These are phyloP conservation scores for Hyphodiscus sp. DNA, from an alignment of 2,329 filamentous ascomycete genomes.

Conservation along the genomic window DNA sequence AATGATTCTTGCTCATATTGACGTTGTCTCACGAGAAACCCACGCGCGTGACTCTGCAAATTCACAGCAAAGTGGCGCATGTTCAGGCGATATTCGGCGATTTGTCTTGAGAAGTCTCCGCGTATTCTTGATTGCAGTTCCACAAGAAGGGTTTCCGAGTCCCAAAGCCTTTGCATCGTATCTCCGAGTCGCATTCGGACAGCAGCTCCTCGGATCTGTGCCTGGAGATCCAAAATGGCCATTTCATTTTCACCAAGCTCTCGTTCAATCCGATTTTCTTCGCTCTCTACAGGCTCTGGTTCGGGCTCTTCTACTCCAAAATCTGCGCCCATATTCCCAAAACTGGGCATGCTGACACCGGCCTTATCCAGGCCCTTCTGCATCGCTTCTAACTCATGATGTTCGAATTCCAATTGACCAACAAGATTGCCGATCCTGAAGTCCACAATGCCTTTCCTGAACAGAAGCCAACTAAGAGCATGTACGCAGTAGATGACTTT, in stretches of 20 bases:
- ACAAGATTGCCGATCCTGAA: conserved; percentile 96
- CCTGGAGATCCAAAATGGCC: conserved; percentile 72
- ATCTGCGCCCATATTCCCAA: conserved; percentile 93
- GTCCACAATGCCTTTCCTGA: conserved; percentile 86
- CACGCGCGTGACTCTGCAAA: conserved; percentile 74
- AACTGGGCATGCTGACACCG: conserved; percentile 93
- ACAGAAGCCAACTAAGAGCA: conserved; percentile 93
- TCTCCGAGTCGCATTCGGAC: conserved; percentile 70
- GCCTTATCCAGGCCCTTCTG: conserved; percentile 96
- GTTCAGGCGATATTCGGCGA: conserved; percentile 71
- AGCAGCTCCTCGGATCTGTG: conserved; percentile 76
- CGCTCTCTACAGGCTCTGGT: conserved; percentile 71
- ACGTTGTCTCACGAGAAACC: conserved; percentile 63
- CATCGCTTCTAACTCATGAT: conserved; percentile 93
- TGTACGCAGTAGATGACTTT: conserved; percentile 99
- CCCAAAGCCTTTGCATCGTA: conserved; percentile 86
- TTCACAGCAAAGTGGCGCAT: conserved; percentile 77
- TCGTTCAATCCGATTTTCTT: conserved; percentile 79
- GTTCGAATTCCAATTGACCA: conserved; percentile 92
- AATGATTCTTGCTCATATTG: conserved; percentile 57
- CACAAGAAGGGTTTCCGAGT: conserved; percentile 68
- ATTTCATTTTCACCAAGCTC: conserved; percentile 73
- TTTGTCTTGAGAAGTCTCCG: conserved; percentile 79
- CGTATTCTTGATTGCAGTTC: conserved; percentile 83
- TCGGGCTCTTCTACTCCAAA: conserved; percentile 83